Evolutionary conservation across 1,139 yeast genomes (phyloP), one percentile per base, ranked within the genome.

Genomic region (Suhomyces atakaporum): DNA sequence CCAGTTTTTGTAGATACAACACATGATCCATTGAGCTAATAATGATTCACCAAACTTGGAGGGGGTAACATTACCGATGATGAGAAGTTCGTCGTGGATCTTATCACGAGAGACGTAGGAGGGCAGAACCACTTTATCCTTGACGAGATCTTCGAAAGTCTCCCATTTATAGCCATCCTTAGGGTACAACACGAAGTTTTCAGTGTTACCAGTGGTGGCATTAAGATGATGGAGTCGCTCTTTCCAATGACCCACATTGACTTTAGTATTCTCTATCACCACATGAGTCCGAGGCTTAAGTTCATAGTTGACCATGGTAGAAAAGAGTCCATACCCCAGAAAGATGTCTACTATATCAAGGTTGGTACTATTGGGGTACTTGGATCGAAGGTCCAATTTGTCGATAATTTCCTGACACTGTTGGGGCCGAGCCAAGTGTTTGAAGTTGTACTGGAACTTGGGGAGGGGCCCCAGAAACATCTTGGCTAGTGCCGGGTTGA

Each of bases 1-100:
- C 96, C 96, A 87, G 51, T 84, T 85, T 33, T 75, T 69, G 54
- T 82, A 74, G 1, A 77, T 79, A 28, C 83, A 66, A 56, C 95
- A 85, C 49, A 73, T 73, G 21, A 85, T 58, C 80, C 90, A 85
- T 61, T 88, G 96, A 32, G 86, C 83, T 25, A 84, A 59, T 16
- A 86, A 68, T 31, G 83, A 77, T 54, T 85, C 95, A 5, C 88
- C 88, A 18, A 66, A 59, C 25, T 51, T 51, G 22, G 57, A 42
- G 10, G 73, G 69, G 0, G 86, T 68, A 32, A 85, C 66, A 53
- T 85, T 84, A 1, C 82, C 95, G 2, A 80, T 66, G 20, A 85
- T 65, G 25, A 90, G 59, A 11, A 90, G 60, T 34, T 79, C 75
- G 36, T 79, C 74, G 58, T 88, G 82, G 13, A 84, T 58, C n/a